These are phyloP conservation scores for Allium cepa DNA, from an alignment of 106 monocot species.

Conservation along the genomic window DNA sequence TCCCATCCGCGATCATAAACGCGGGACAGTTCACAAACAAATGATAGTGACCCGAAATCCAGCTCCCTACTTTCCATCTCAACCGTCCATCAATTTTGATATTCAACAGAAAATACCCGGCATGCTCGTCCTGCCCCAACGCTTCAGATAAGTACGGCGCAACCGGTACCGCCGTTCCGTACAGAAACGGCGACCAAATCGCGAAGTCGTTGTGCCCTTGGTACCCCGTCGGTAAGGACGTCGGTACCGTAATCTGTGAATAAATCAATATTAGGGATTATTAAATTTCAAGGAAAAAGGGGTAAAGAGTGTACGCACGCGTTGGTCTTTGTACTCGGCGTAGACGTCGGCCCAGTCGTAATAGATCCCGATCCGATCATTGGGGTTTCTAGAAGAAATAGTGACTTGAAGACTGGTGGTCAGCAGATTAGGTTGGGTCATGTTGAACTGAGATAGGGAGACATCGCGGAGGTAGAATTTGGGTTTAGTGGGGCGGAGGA, in stretches of 20 bases:
- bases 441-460: slow-evolving; percentile 2
- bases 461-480: slow-evolving; percentile 5
- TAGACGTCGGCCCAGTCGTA: not conserved
- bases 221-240: slow-evolving; percentile 8
- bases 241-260: not conserved
- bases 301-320: not conserved
- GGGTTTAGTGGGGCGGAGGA: slow-evolving; percentile 15
- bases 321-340: slow-evolving; percentile 7
- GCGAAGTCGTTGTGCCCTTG: slow-evolving; percentile 25
- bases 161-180: slow-evolving; percentile 34
- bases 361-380: slow-evolving; percentile 1
- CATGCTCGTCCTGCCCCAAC: slow-evolving; percentile 23
- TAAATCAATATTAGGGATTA: not conserved
- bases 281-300: not conserved
- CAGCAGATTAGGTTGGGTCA: not conserved
- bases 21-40: slow-evolving; percentile 33
- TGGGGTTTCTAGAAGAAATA: slow-evolving; percentile 6
- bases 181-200: slow-evolving; percentile 29
- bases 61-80: slow-evolving; percentile 64
- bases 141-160: slow-evolving; percentile 10
- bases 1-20: slow-evolving; percentile 2
- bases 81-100: slow-evolving; percentile 35
- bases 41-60: slow-evolving; percentile 45
- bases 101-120: slow-evolving; percentile 27
- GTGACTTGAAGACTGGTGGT: slow-evolving; percentile 8